Evolutionary conservation across 1,139 yeast species (phyloP), one percentile per base, ranked within the genome.

Genomic region (Kluyveromyces sp.): DNA sequence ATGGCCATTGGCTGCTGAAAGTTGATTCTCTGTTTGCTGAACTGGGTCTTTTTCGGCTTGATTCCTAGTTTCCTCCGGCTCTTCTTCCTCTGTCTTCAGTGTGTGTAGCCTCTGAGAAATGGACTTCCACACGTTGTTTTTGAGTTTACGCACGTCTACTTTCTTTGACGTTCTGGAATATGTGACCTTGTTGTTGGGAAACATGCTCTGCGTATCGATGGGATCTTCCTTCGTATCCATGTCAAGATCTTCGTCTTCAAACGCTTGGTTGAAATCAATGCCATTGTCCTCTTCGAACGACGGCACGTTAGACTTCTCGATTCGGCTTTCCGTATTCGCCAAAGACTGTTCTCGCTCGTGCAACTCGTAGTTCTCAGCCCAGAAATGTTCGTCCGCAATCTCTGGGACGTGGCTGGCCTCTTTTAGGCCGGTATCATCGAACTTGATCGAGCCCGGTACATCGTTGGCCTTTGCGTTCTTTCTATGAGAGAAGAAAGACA

Each of bases 81-180:
- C 41, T 33, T 36, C 46, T n/a, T 37, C 43, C 37, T 35, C 39
- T 40, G 36, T 11, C 16, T 40, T 34, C 46, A 36, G 46, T 11
- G 46, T 52, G 19, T 52, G 50, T 1, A 47, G 48, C 11, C 54
- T 44, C 2, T 44, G 31, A 37, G 49, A 49, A 16, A 80, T 69
- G 0, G 78, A 74, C 30, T 72, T 71, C 96, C 97, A 92, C 36
- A 92, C 60, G 57, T 87, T 87, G 49, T 84, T 86, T 65, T 92
- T 92, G 47, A 92, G 70, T 33, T 74, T 68, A 54, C 78, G 78
- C 36, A 92, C 84, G 60, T 92, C 94, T 16, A 92, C 95, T 52
- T 82, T 75, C 61, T 88, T 89, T 3, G 96, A 92, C 3, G 80
- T 78, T 44, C 83, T 72, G 1, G 96, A 85, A 56, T 81, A 88